Evolutionary conservation across 2,329 filamentous ascomycete species (phyloP).

Genomic region (Exophiala spinifera): DNA sequence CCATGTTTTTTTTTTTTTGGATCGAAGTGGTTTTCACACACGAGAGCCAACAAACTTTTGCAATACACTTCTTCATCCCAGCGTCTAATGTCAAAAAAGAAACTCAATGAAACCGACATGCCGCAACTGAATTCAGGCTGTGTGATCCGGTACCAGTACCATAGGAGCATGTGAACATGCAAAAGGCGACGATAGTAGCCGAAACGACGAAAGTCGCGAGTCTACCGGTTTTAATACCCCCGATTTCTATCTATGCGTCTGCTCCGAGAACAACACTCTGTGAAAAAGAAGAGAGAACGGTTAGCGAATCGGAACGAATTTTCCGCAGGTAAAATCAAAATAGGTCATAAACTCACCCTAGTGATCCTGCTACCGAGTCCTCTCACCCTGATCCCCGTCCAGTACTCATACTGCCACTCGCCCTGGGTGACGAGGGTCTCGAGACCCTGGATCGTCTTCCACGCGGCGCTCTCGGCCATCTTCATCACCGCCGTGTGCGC

Average conservation of each 20-base stretch:
- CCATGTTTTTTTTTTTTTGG: no score
- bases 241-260: constrained; percentile 7
- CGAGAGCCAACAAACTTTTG: no score
- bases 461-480: constrained; percentile 69
- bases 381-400: constrained; percentile 65
- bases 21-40: no score
- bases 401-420: constrained; percentile 77
- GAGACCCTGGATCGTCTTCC: constrained; percentile 79
- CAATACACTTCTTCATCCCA: no score
- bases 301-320: background rate
- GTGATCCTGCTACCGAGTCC: constrained; percentile 17
- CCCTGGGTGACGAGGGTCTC: constrained; percentile 88
- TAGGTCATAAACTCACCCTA: constrained; percentile 41
- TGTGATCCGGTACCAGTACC: no score
- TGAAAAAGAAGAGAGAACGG: background rate
- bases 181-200: no score
- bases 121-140: no score
- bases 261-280: constrained; percentile 24
- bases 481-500: constrained; percentile 78
- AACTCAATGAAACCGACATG: no score
- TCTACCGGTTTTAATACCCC: no score
- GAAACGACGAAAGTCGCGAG: no score
- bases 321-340: background rate
- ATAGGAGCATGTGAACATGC: no score
- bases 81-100: no score